phyloP scores from a whole-genome alignment of 805 yeast genomes.

The Cyberlindnera samutprakarnensis region DNA sequence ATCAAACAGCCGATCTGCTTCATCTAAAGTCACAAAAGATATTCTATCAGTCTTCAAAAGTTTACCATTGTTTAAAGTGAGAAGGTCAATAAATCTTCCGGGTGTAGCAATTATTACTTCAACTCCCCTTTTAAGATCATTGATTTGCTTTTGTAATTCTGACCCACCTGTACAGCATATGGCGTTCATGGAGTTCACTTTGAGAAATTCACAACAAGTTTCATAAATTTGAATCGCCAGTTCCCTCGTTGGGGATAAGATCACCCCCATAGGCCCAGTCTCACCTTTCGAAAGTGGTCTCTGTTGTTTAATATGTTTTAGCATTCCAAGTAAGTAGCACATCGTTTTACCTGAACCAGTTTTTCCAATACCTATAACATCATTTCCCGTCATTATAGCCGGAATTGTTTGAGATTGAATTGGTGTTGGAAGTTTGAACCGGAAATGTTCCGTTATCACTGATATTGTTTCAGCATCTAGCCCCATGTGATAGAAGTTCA shows the following conservation, averaged over 20 bases:
- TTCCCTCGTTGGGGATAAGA: conserved; percentile 90
- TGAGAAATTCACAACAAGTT: conserved; percentile 55
- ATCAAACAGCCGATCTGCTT: conserved; percentile 95
- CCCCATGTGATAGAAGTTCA: conserved; percentile 78
- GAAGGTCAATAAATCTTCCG: conserved; percentile 83
- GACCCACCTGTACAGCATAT: conserved; percentile 92
- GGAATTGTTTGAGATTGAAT: conserved; percentile 92
- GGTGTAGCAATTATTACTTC: conserved; percentile 91
- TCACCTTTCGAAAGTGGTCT: conserved; percentile 38
- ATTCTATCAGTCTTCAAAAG: conserved; percentile 55
- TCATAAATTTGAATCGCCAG: conserved; percentile 75
- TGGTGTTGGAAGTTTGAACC: conserved; percentile 65
- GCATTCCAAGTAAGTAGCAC: conserved; percentile 76
- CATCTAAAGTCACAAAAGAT: conserved; percentile 85
- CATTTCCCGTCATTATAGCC: conserved; percentile 81
- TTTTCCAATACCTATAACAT: conserved; percentile 88
- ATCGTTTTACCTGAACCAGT: conserved; percentile 97
- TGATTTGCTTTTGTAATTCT: conserved; percentile 73
- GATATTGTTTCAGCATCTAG: conserved; percentile 52
- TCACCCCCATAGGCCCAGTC: conserved; percentile 70
- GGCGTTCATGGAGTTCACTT: conserved; percentile 40
- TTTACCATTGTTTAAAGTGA: conserved; percentile 77
- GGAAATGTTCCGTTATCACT: conserved; percentile 40
- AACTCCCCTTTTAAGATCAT: conserved; percentile 67
- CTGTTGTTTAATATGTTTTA: conserved; percentile 79